Evolutionary conservation across 805 yeast genomes (phyloP).

Genomic region (Maudiozyma barnettii): DNA sequence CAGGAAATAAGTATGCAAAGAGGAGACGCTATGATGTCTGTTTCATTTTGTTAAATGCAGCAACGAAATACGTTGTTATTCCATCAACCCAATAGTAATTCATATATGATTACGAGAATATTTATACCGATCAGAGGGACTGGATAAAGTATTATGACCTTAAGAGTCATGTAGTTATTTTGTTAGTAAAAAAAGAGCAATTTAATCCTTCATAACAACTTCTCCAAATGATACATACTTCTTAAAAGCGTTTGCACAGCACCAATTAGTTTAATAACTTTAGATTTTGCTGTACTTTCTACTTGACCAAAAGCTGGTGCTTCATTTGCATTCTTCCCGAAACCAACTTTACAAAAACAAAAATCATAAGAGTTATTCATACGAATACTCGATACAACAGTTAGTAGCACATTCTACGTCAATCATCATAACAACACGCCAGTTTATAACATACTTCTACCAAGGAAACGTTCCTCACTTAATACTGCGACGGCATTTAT

Average conservation of each 20-base stretch:
- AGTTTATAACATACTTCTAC: conserved; percentile 35
- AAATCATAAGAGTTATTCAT: neutral
- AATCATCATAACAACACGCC: neutral
- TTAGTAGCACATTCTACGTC: neutral
- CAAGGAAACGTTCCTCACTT: conserved; percentile 70
- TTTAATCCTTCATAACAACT: too few relatives aligned
- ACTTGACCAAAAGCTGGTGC: conserved; percentile 37
- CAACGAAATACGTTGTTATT: neutral
- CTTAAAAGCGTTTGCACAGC: conserved; percentile 71
- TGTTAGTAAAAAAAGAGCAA: conserved; percentile 3
- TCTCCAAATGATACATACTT: conserved; percentile 31
- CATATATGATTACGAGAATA: conserved; percentile 57
- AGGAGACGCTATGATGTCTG: too few relatives aligned
- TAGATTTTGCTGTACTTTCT: conserved; percentile 44
- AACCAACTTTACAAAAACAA: conserved; percentile 31
- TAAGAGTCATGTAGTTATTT: neutral
- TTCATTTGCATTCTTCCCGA: conserved; percentile 33
- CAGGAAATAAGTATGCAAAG: too few relatives aligned
- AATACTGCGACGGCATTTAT: conserved; percentile 70
- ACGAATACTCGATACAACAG: neutral
- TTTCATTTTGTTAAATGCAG: neutral
- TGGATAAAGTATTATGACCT: conserved; percentile 8
- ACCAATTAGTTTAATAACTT: conserved; percentile 54
- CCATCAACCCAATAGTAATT: conserved; percentile 53
- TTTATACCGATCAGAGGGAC: conserved; percentile 67